phyloP scores from a whole-genome alignment of 192 early-diverging fungal genomes.

The Pilobolus umbonatus region DNA sequence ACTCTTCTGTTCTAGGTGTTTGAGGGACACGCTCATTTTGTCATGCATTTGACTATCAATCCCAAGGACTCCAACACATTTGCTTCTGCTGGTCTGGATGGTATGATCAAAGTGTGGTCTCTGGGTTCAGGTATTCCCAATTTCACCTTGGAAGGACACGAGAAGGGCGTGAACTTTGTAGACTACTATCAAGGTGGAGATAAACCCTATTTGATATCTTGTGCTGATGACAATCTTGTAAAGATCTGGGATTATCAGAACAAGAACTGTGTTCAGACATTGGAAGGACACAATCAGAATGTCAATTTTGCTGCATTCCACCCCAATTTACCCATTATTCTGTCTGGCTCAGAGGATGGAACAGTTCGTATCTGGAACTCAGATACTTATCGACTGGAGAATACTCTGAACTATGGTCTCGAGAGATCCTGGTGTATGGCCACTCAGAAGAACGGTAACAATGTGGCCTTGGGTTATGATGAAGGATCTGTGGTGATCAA shows the following conservation, averaged over 20 bases:
- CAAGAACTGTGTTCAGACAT: slow-evolving; percentile 97
- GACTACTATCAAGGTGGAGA: slow-evolving; percentile 98
- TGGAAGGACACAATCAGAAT: slow-evolving; percentile 96
- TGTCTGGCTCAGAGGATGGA: slow-evolving; percentile 94
- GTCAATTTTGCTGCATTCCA: slow-evolving; percentile 89
- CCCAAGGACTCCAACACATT: slow-evolving; percentile 99
- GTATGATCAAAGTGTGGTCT: slow-evolving; percentile 97
- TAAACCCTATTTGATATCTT: slow-evolving; percentile 94
- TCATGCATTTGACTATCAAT: slow-evolving; percentile 96
- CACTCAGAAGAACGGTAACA: slow-evolving; percentile 81
- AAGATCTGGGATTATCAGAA: slow-evolving; percentile 99
- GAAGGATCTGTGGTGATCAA: slow-evolving; percentile 95
- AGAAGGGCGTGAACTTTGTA: slow-evolving; percentile 97
- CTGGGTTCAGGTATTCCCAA: slow-evolving; percentile 89
- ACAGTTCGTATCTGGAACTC: slow-evolving; percentile 95
- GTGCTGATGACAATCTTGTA: slow-evolving; percentile 88
- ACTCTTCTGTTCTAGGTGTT: slow-evolving; percentile 68
- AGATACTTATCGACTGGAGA: slow-evolving; percentile 94
- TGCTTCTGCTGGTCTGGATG: slow-evolving; percentile 93
- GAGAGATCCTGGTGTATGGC: slow-evolving; percentile 96
- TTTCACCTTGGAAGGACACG: slow-evolving; percentile 95
- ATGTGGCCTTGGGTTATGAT: slow-evolving; percentile 94
- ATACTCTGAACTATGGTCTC: slow-evolving; percentile 96
- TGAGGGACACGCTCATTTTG: slow-evolving; percentile 96
- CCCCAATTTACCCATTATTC: slow-evolving; percentile 93